Evolutionary conservation across 352 stramenopile genomes (phyloP).

Genomic region (Phytophthora ramorum): DNA sequence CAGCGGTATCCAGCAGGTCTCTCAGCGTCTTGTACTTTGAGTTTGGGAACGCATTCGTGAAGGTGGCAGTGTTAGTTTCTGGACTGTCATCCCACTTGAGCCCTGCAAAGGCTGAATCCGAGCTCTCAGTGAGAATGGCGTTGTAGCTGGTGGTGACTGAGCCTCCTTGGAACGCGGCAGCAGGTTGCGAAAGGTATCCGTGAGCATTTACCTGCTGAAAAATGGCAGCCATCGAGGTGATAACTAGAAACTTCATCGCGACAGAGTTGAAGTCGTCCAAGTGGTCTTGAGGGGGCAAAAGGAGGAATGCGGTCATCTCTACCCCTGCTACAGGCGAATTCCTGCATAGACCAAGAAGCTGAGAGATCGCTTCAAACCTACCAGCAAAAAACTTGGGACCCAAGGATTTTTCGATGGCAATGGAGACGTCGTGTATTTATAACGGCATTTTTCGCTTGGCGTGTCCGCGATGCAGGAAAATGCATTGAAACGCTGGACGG

Average conservation of each 20-base stretch:
- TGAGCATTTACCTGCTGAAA: constrained; percentile 32
- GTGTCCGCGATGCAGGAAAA: not conserved
- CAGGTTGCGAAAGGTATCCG: constrained; percentile 34
- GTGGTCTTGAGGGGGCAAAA: constrained; percentile 16
- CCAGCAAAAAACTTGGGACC: not conserved
- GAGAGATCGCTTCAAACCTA: not conserved
- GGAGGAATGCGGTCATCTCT: constrained; percentile 17
- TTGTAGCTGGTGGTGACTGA: constrained; percentile 34
- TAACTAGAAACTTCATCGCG: constrained; percentile 31
- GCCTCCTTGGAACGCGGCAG: constrained; percentile 38
- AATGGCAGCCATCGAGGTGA: constrained; percentile 24
- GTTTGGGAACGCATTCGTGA: constrained; percentile 32
- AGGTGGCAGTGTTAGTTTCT: constrained; percentile 32
- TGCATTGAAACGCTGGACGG: not conserved
- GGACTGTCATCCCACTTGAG: constrained; percentile 41
- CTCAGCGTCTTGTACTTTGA: constrained; percentile 38
- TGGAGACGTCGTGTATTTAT: not conserved
- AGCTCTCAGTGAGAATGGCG: constrained; percentile 23
- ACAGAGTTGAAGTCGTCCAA: not conserved
- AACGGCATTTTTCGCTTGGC: not conserved
- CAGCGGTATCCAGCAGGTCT: constrained; percentile 40
- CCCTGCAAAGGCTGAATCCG: constrained; percentile 28
- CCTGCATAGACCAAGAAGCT: not conserved
- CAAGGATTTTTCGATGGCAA: not conserved
- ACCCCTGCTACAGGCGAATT: not conserved